These are phyloP conservation scores for Artomyces pyxidatus DNA, from an alignment of 768 basidiomycete species.

Conservation along the genomic window DNA sequence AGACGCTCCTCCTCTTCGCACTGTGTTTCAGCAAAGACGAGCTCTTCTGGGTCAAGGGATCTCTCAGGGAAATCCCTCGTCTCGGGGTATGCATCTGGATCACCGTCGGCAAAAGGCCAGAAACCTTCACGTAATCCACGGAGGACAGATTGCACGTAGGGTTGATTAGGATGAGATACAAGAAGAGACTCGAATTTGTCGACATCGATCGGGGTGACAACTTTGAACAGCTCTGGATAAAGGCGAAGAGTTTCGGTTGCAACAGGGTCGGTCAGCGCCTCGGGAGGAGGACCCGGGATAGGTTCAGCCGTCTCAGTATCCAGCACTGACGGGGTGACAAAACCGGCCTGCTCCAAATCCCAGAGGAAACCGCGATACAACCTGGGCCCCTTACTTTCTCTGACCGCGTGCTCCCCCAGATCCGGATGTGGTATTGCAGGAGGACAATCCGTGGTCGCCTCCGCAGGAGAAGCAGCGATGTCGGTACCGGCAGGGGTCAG, in stretches of 20 bases:
- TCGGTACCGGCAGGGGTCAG: conserved; percentile 5
- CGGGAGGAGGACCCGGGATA: conserved; percentile 9
- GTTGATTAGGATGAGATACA: conserved; percentile 28
- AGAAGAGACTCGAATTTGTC: conserved; percentile 24
- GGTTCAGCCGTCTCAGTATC: conserved; percentile 5
- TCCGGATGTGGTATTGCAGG: conserved; percentile 4
- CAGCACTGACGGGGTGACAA: conserved; percentile 13
- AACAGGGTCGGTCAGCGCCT: conserved; percentile 9
- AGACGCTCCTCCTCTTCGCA: conserved; percentile 14
- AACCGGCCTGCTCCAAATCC: conserved; percentile 10
- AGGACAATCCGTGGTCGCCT: conserved; percentile 8
- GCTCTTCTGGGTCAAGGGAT: not conserved
- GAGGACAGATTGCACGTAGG: conserved; percentile 28
- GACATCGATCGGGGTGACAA: conserved; percentile 30
- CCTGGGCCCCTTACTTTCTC: not conserved
- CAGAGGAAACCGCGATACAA: conserved; percentile 10
- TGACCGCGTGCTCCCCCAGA: not conserved
- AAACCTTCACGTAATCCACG: conserved; percentile 29
- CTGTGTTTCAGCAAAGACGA: not conserved
- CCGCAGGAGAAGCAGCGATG: conserved; percentile 21
- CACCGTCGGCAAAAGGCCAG: conserved; percentile 34
- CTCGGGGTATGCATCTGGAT: conserved; percentile 14
- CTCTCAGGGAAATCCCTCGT: conserved; percentile 18
- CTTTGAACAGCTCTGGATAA: conserved; percentile 26
- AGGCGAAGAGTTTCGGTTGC: conserved; percentile 19